These are phyloP conservation scores for Fusarium incarnatum DNA, from an alignment of 2,329 filamentous ascomycete genomes.

Conservation along the genomic window DNA sequence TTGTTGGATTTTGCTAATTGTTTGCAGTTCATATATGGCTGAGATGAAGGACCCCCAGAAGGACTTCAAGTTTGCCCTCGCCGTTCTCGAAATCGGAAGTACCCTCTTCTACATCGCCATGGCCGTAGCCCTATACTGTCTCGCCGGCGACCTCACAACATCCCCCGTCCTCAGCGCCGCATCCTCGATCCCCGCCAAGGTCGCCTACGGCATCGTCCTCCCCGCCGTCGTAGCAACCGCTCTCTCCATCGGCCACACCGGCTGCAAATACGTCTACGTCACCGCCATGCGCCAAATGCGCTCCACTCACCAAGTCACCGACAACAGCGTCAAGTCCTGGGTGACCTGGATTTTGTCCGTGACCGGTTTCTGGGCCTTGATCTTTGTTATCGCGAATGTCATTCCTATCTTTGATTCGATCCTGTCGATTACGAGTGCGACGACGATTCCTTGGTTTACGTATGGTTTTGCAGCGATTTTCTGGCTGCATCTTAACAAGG, in stretches of 20 bases:
- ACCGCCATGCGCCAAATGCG: conserved; percentile 34
- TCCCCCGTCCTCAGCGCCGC: conserved; percentile 44
- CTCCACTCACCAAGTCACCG: conserved; percentile 33
- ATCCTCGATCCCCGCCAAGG: conserved; percentile 37
- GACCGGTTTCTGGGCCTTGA: conserved; percentile 41
- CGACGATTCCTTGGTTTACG: conserved; percentile 46
- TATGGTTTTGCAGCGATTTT: conserved; percentile 43
- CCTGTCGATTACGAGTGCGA: conserved; percentile 43
- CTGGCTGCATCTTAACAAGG: conserved; percentile 43
- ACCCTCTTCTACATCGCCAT: conserved; percentile 43
- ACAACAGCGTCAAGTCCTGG: conserved; percentile 45
- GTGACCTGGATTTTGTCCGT: conserved; percentile 42
- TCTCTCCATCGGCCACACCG: conserved; percentile 43
- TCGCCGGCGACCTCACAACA: conserved; percentile 39
- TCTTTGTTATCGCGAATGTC: conserved; percentile 45
- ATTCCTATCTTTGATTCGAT: conserved; percentile 49
- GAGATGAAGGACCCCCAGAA: conserved; percentile 41
- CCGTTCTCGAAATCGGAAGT: conserved; percentile 41
- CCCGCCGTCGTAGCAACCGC: conserved; percentile 43
- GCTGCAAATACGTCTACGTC: conserved; percentile 45
- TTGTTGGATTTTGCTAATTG: not conserved
- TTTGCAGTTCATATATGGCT: conserved; percentile 34
- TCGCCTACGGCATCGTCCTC: conserved; percentile 45
- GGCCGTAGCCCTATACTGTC: conserved; percentile 43
- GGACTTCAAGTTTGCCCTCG: conserved; percentile 42